Percentiles rank a stretch among this genome's conserved stretches.
Conservation (phyloP, 208 protist species). For the Trichomonas gallinae region DNA sequence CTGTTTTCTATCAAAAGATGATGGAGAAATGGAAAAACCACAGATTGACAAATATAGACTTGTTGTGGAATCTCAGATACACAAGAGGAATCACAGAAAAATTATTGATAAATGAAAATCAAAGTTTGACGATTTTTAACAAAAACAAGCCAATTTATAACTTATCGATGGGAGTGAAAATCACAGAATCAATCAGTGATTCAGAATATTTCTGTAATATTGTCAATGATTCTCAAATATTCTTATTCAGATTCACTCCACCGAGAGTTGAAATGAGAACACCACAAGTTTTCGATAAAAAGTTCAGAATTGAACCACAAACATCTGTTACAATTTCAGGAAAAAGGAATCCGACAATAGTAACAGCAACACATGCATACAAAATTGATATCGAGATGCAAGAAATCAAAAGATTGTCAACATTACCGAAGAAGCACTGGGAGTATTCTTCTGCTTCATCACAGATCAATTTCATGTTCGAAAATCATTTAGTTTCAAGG, state of each 20-base stretch:
- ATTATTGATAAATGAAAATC: neutral
- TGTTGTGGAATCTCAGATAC: neutral
- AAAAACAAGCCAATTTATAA: neutral
- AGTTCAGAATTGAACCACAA: neutral
- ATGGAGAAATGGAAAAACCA: neutral
- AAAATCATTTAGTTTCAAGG: neutral
- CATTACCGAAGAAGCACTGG: neutral
- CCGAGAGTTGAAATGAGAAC: neutral
- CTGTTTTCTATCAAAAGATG: neutral
- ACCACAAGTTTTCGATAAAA: neutral
- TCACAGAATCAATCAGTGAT: neutral
- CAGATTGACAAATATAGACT: neutral
- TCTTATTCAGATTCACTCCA: neutral
- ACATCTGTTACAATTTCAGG: neutral
- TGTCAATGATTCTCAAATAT: neutral
- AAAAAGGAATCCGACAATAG: neutral
- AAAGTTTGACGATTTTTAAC: neutral
- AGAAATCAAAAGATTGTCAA: neutral
- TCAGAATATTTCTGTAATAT: neutral
- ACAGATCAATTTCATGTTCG: neutral
- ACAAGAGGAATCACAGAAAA: neutral
- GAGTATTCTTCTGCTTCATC: neutral
- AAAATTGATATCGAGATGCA: neutral
- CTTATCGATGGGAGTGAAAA: neutral
- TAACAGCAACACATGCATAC: neutral